These are phyloP conservation scores for Delonix regia DNA, from an alignment of 306 rosid genomes.

Conservation along the genomic window DNA sequence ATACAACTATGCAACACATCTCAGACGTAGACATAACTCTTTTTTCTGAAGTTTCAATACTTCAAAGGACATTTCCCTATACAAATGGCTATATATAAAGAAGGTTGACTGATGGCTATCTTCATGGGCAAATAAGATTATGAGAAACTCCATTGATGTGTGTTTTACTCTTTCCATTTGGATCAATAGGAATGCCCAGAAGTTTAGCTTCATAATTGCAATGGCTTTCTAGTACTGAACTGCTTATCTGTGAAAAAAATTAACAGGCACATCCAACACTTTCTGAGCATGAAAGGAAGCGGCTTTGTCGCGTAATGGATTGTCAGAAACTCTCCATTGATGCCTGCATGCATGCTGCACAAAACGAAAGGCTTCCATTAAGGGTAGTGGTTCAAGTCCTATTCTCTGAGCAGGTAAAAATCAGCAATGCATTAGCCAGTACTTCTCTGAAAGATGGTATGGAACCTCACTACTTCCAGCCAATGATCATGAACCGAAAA, in stretches of 20 bases:
- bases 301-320: constrained; percentile 95
- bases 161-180: constrained; percentile 6
- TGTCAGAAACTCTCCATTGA: constrained; percentile 98
- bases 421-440: constrained; percentile 81
- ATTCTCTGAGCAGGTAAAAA: constrained; percentile 92
- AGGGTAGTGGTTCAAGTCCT: constrained; percentile 96
- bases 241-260: constrained; percentile 26
- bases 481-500: constrained; percentile 71
- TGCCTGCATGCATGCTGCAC: constrained; percentile 98
- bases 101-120: neutral
- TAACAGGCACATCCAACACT: constrained; percentile 92
- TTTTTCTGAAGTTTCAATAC: neutral
- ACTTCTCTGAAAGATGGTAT: constrained; percentile 60
- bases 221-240: constrained; percentile 3
- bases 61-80: neutral
- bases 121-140: neutral
- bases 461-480: constrained; percentile 73
- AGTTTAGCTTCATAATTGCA: neutral
- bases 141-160: neutral
- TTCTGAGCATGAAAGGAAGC: constrained; percentile 92
- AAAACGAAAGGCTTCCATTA: constrained; percentile 92
- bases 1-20: neutral
- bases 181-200: neutral
- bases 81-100: too few relatives aligned
- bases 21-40: neutral